phyloP scores from a whole-genome alignment of 352 stramenopile species.

The Phytophthora multivora region DNA sequence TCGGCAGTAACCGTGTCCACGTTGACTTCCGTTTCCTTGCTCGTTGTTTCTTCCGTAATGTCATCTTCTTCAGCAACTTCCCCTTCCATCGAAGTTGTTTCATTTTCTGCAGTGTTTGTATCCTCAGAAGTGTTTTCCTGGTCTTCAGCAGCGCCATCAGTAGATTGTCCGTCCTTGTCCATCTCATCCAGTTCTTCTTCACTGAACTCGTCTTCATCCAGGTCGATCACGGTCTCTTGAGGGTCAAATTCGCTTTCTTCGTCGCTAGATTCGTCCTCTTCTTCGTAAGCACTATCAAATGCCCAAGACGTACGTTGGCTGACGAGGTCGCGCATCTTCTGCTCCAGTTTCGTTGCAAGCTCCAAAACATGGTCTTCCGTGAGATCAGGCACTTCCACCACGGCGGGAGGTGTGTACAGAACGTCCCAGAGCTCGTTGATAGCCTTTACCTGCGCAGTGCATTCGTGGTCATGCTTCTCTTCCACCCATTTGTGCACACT shows the following conservation, averaged over 20 bases:
- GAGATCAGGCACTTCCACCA: slow-evolving; percentile 75
- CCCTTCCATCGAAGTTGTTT: slow-evolving; percentile 19
- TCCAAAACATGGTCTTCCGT: slow-evolving; percentile 50
- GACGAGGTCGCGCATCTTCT: slow-evolving; percentile 46
- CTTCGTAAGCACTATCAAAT: slow-evolving; percentile 37
- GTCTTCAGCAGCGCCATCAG: slow-evolving; percentile 12
- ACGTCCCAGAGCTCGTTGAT: slow-evolving; percentile 80
- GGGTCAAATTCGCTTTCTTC: slow-evolving; percentile 27
- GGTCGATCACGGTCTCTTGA: slow-evolving; percentile 24
- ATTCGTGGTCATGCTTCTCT: slow-evolving; percentile 69
- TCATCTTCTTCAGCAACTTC: not conserved
- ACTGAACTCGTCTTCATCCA: slow-evolving; percentile 20
- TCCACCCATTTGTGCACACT: slow-evolving; percentile 89
- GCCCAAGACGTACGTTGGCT: slow-evolving; percentile 73
- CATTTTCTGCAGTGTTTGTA: slow-evolving; percentile 7
- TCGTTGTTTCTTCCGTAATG: not conserved
- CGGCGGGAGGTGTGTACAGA: slow-evolving; percentile 62
- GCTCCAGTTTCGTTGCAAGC: slow-evolving; percentile 49
- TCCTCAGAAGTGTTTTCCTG: slow-evolving; percentile 7
- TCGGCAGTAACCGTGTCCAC: not conserved
- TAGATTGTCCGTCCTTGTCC: slow-evolving; percentile 4
- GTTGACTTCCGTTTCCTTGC: not conserved
- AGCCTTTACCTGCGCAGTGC: slow-evolving; percentile 64
- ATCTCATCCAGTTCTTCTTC: slow-evolving; percentile 26
- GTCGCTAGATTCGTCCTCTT: slow-evolving; percentile 21